Conservation (phyloP, 140 eudicot species). For the Stevia rebaudiana region DNA sequence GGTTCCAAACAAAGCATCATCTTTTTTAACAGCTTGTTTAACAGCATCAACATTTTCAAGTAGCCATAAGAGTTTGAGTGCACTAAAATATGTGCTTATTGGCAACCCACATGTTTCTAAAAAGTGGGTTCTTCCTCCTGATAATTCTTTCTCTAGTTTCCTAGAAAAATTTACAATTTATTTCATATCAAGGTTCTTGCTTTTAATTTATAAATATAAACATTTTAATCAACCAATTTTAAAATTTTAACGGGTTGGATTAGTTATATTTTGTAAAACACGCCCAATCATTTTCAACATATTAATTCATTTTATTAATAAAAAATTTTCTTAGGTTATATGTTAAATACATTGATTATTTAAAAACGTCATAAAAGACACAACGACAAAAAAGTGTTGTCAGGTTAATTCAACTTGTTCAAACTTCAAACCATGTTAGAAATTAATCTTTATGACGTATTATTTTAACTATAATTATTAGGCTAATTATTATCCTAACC, state of each 20-base stretch:
- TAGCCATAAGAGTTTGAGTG: constrained; percentile 80
- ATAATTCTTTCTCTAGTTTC: constrained; percentile 70
- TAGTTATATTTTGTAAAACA: neutral
- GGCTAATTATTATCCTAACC: too few relatives aligned
- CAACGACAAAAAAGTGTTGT: neutral
- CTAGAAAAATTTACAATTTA: constrained; percentile 27
- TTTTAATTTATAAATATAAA: neutral
- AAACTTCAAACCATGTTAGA: neutral
- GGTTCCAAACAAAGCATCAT: constrained; percentile 90
- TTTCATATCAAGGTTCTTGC: neutral
- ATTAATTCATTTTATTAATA: neutral
- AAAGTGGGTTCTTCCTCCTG: constrained; percentile 85
- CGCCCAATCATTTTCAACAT: neutral
- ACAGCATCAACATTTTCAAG: constrained; percentile 80
- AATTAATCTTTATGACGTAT: neutral
- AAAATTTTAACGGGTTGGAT: neutral
- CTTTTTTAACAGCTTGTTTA: constrained; percentile 55
- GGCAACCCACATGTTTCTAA: constrained; percentile 81
- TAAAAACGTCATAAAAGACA: neutral
- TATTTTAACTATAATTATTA: neutral
- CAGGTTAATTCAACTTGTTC: neutral
- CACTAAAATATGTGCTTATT: constrained; percentile 95
- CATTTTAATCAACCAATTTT: neutral
- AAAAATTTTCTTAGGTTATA: too few relatives aligned
- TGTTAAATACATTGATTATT: neutral